These are phyloP conservation scores for Eucalyptus curtisii DNA, from an alignment of 345 rosid species.

Conservation along the genomic window DNA sequence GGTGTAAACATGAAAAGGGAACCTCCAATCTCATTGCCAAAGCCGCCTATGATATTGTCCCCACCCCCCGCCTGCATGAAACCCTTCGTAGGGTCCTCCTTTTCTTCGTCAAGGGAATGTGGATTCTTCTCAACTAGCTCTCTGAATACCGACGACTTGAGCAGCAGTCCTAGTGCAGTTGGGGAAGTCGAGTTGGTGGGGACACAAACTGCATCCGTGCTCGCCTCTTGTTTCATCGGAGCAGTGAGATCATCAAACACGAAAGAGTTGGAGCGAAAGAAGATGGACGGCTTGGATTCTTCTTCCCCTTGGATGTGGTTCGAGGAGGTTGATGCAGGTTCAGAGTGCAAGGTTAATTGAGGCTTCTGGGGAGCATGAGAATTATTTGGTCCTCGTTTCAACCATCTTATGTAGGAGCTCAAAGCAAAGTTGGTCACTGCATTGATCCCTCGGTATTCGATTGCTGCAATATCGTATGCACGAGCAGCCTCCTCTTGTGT, in stretches of 20 bases:
- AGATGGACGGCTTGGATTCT: neutral
- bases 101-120: neutral
- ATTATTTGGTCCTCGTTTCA: conserved; percentile 20
- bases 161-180: conserved; percentile 46
- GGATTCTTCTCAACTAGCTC: conserved; percentile 40
- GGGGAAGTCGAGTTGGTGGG: conserved; percentile 13
- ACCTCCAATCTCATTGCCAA: neutral
- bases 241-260: conserved; percentile 5
- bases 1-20: neutral
- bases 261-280: conserved; percentile 1
- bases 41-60: neutral
- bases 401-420: conserved; percentile 36
- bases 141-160: conserved; percentile 42
- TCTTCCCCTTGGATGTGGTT: neutral
- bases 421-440: conserved; percentile 45
- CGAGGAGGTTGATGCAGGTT: neutral
- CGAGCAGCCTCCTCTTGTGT: conserved; percentile 52
- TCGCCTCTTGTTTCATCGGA: neutral
- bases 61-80: neutral
- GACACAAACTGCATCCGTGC: neutral
- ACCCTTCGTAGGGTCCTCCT: neutral
- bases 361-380: neutral
- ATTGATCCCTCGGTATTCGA: conserved; percentile 34
- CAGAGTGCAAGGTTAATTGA: neutral
- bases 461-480: conserved; percentile 43